phyloP scores from a whole-genome alignment of 2,329 filamentous ascomycete species.

The Endoconidiophora laricicola region DNA sequence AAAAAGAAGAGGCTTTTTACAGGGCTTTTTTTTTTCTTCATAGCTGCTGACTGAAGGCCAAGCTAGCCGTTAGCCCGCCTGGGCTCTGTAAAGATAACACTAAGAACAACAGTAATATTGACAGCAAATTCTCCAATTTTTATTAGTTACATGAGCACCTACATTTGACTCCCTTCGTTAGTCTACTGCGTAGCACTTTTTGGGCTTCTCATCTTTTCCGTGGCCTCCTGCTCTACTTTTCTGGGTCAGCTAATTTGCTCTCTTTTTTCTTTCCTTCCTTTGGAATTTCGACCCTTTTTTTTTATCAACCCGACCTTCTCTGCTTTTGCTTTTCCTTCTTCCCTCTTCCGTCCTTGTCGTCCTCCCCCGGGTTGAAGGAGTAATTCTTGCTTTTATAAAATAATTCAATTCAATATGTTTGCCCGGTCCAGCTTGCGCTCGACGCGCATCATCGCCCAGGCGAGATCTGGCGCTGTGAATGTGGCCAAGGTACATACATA shows the following conservation, averaged over 20 bases:
- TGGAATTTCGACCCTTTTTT: slow-evolving; percentile 10
- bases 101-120: too few relatives aligned
- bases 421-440: slow-evolving; percentile 81
- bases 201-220: not conserved
- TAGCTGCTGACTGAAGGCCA: not conserved
- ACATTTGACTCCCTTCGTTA: too few relatives aligned
- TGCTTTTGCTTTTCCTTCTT: slow-evolving; percentile 8
- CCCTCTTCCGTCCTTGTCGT: slow-evolving; percentile 10
- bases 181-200: not conserved
- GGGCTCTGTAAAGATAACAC: too few relatives aligned
- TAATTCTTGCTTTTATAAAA: slow-evolving; percentile 12
- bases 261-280: slow-evolving; percentile 5
- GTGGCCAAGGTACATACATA: slow-evolving; percentile 52
- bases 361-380: slow-evolving; percentile 13
- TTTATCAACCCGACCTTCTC: slow-evolving; percentile 8
- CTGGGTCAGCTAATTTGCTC: slow-evolving; percentile 11
- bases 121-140: too few relatives aligned
- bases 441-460: slow-evolving; percentile 67
- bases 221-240: slow-evolving; percentile 2
- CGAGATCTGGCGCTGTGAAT: slow-evolving; percentile 55
- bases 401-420: slow-evolving; percentile 54
- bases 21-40: slow-evolving; percentile 4
- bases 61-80: too few relatives aligned
- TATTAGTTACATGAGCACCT: too few relatives aligned
- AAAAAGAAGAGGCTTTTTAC: slow-evolving; percentile 6